Evolutionary conservation across 106 monocot species (phyloP).

Genomic region (Dioscorea zingiberensis): DNA sequence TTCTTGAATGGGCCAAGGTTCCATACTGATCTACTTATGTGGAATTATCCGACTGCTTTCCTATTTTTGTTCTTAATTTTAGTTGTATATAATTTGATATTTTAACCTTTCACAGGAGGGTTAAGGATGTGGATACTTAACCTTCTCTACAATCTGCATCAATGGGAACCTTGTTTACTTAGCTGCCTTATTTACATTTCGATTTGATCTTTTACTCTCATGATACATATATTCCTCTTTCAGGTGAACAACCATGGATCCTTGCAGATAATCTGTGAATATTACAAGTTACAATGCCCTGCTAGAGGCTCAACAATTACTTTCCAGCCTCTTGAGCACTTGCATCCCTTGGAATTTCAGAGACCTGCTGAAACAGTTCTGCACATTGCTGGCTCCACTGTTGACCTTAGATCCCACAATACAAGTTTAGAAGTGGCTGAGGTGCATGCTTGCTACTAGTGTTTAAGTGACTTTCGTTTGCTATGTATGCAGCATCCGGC

Average conservation of each 20-base stretch:
- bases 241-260: slow-evolving; percentile 80
- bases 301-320: slow-evolving; percentile 72
- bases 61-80: not conserved
- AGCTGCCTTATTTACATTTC: no score
- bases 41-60: not conserved
- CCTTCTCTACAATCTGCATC: no score
- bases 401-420: slow-evolving; percentile 71
- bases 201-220: not conserved
- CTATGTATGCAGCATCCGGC: not conserved
- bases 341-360: slow-evolving; percentile 81
- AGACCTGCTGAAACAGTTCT: slow-evolving; percentile 82
- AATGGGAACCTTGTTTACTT: no score
- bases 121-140: no score
- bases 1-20: slow-evolving; percentile 96
- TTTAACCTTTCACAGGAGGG: no score
- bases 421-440: slow-evolving; percentile 74
- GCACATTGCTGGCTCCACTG: slow-evolving; percentile 73
- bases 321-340: slow-evolving; percentile 94
- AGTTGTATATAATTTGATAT: not conserved
- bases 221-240: not conserved
- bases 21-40: not conserved
- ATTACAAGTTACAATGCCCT: slow-evolving; percentile 68
- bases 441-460: slow-evolving; percentile 32
- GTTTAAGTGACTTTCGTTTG: not conserved
- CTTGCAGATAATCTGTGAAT: slow-evolving; percentile 81